A percentile compares a stretch with the other conserved stretches of the same genome.
These are phyloP conservation scores for Globisporangium yorkense DNA, from an alignment of 352 stramenopile genomes.

Conservation along the genomic window DNA sequence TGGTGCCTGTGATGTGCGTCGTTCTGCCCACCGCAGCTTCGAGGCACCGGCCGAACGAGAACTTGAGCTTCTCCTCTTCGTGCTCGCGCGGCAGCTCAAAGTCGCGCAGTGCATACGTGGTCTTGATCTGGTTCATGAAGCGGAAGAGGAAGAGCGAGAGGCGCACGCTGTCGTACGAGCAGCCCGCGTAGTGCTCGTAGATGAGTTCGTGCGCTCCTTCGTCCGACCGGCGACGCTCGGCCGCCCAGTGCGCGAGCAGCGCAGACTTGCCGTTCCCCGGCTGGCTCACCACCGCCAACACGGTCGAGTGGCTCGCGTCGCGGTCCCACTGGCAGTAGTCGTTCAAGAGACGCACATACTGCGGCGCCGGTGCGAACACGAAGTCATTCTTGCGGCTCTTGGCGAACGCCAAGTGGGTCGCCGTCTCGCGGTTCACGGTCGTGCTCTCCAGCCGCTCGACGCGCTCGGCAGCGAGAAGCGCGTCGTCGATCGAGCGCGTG, in stretches of 20 bases:
- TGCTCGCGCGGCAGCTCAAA: conserved; percentile 77
- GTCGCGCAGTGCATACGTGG: conserved; percentile 60
- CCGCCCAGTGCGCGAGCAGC: conserved; percentile 70
- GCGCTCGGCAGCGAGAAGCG: conserved; percentile 11
- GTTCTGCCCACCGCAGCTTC: conserved; percentile 53
- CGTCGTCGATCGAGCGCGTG: conserved; percentile 20
- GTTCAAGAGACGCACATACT: conserved; percentile 65
- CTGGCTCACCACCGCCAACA: conserved; percentile 58
- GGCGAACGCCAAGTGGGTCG: conserved; percentile 66
- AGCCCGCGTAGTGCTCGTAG: conserved; percentile 76
- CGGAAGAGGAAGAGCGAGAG: conserved; percentile 78
- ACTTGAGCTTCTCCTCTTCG: conserved; percentile 85
- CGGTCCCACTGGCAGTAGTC: conserved; percentile 56
- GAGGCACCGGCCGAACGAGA: conserved; percentile 71
- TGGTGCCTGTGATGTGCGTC: conserved; percentile 24
- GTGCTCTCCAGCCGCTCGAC: conserved; percentile 54
- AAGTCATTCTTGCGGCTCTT: conserved; percentile 68
- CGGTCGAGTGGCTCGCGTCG: conserved; percentile 22
- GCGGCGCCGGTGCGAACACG: conserved; percentile 45
- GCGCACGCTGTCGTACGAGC: conserved; percentile 82
- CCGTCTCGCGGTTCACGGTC: conserved; percentile 64
- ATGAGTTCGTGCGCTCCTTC: conserved; percentile 50
- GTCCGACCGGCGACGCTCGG: conserved; percentile 27
- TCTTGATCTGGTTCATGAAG: conserved; percentile 76
- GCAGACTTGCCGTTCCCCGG: conserved; percentile 71